Percentiles rank a stretch among this genome's conserved stretches.
phyloP scores from a whole-genome alignment of 2,329 filamentous ascomycete genomes.

The Podosphaera fusca region DNA sequence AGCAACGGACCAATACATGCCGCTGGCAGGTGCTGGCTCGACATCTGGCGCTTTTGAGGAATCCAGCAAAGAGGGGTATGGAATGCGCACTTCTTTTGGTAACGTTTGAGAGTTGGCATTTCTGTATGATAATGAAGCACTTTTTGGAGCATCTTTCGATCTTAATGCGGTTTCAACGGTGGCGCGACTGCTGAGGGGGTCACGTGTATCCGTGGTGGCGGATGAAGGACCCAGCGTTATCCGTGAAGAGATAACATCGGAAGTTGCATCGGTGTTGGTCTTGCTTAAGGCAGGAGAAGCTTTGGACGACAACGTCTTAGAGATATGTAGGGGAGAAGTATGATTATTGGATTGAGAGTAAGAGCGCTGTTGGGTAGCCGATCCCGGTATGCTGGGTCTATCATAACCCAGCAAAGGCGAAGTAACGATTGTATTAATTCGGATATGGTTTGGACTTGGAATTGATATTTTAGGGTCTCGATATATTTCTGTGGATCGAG shows the following conservation, averaged over 20 bases:
- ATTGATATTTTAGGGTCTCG: too few species aligned
- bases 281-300: too few species aligned
- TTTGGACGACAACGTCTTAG: too few species aligned
- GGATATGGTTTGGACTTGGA: too few species aligned
- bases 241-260: slow-evolving; percentile 11
- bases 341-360: too few species aligned
- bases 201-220: slow-evolving; percentile 14
- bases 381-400: too few species aligned
- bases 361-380: too few species aligned
- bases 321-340: too few species aligned
- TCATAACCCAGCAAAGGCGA: too few species aligned
- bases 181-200: slow-evolving; percentile 25
- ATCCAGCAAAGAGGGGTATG: slow-evolving; percentile 34
- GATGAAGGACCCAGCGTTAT: slow-evolving; percentile 4
- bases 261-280: slow-evolving; percentile 3
- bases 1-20: slow-evolving; percentile 51
- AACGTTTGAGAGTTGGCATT: slow-evolving; percentile 4
- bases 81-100: slow-evolving; percentile 19
- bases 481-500: too few species aligned
- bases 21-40: slow-evolving; percentile 37
- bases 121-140: neutral
- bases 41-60: slow-evolving; percentile 34
- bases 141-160: slow-evolving; percentile 1
- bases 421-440: too few species aligned
- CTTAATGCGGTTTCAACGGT: slow-evolving; percentile 19